Evolutionary conservation across 805 yeast genomes (phyloP).

Genomic region (Crinitomyces ghanaensis): DNA sequence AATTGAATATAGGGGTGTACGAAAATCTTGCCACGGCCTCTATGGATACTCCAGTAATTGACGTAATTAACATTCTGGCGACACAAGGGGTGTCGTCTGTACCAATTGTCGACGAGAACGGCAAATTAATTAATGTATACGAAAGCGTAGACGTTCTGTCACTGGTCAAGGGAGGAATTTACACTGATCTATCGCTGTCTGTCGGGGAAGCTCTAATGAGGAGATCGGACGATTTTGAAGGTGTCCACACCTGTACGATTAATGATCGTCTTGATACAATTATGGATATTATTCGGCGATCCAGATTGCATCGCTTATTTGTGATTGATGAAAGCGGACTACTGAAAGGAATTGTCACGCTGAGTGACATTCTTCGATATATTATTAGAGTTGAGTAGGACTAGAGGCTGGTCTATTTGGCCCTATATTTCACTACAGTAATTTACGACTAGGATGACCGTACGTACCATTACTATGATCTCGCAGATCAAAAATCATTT

Average conservation of each 20-base stretch:
- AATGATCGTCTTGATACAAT: slow-evolving; percentile 79
- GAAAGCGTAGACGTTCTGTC: slow-evolving; percentile 94
- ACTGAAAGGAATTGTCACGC: slow-evolving; percentile 72
- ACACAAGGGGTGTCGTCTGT: slow-evolving; percentile 78
- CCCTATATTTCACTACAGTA: no score
- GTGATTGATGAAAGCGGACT: slow-evolving; percentile 79
- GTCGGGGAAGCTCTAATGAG: slow-evolving; percentile 95
- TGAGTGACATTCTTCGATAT: slow-evolving; percentile 83
- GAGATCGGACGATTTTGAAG: slow-evolving; percentile 92
- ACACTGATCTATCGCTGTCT: slow-evolving; percentile 76
- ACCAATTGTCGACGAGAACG: slow-evolving; percentile 76
- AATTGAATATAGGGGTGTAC: slow-evolving; percentile 46
- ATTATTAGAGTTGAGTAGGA: slow-evolving; percentile 54
- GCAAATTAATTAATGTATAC: slow-evolving; percentile 71
- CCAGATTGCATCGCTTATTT: slow-evolving; percentile 82
- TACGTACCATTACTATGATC: no score
- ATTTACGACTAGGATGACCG: no score
- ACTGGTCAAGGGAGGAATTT: slow-evolving; percentile 85
- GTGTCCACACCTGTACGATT: slow-evolving; percentile 90
- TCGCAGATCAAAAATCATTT: no score
- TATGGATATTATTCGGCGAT: slow-evolving; percentile 84
- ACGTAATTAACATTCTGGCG: slow-evolving; percentile 74
- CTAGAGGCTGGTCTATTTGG: no score
- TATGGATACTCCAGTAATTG: slow-evolving; percentile 87
- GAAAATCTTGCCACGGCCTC: slow-evolving; percentile 60